Conservation (phyloP, 2,329 filamentous ascomycete species). For the Pestalotiopsis sp. region DNA sequence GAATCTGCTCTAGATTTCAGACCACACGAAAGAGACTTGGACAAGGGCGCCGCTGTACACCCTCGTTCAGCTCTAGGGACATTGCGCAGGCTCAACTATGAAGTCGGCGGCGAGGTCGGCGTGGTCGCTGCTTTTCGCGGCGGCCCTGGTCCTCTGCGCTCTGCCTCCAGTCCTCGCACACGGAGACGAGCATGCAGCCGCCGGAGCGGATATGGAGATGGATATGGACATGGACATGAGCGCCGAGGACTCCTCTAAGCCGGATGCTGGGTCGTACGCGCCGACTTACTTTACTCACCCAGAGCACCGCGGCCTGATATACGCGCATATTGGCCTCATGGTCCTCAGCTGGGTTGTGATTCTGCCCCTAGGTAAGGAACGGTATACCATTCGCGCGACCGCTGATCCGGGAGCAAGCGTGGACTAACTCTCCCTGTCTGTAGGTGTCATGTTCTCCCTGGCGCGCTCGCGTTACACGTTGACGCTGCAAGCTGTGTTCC, state of each 20-base stretch:
- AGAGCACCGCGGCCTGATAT: constrained; percentile 39
- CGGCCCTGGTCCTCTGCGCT: constrained; percentile 31
- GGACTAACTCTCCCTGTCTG: constrained; percentile 17
- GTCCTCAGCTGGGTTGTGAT: constrained; percentile 69
- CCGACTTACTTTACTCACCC: constrained; percentile 42
- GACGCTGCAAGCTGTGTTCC: constrained; percentile 68
- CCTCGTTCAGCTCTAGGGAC: background rate
- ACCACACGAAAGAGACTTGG: background rate
- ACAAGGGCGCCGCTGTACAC: background rate
- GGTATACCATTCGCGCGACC: background rate
- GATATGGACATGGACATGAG: constrained; percentile 34
- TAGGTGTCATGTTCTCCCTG: constrained; percentile 85
- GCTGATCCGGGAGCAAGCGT: background rate
- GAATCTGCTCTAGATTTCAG: background rate
- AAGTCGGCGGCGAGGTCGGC: constrained; percentile 23
- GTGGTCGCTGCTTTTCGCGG: constrained; percentile 26
- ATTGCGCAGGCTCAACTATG: constrained; percentile 18
- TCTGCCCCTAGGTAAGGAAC: constrained; percentile 65
- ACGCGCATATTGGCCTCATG: constrained; percentile 70
- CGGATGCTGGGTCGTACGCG: constrained; percentile 29
- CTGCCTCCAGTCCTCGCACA: constrained; percentile 35
- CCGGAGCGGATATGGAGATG: constrained; percentile 24
- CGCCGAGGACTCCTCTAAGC: constrained; percentile 27
- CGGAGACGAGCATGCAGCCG: constrained; percentile 30
- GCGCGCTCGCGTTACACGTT: constrained; percentile 77